Evolutionary conservation across 352 stramenopile species (phyloP).

Genomic region (Pelagophyceae sp.): DNA sequence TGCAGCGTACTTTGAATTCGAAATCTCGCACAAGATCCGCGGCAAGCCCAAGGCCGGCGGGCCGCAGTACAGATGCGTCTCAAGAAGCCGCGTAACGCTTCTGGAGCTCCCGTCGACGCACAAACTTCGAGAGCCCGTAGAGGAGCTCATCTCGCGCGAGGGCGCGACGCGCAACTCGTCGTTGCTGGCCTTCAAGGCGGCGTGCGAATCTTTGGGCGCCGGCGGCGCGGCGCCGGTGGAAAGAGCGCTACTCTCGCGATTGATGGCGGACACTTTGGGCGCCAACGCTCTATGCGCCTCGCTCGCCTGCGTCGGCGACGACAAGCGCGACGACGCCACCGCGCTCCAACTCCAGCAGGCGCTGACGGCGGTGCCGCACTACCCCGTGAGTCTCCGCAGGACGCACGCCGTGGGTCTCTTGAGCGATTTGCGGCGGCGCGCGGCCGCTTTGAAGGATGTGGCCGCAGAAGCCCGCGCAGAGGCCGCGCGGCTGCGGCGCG

Average conservation of each 20-base stretch:
- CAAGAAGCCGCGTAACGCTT: constrained; percentile 18
- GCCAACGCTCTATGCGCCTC: constrained; percentile 24
- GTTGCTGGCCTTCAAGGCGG: constrained; percentile 29
- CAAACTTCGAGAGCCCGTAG: constrained; percentile 24
- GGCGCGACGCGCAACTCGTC: constrained; percentile 27
- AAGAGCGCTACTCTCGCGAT: constrained; percentile 24
- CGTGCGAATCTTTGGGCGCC: constrained; percentile 20
- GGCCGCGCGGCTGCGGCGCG: neutral
- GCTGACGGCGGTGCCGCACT: neutral
- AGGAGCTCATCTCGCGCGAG: constrained; percentile 27
- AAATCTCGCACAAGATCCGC: neutral
- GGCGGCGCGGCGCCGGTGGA: constrained; percentile 21
- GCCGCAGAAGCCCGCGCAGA: neutral
- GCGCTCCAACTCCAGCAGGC: neutral
- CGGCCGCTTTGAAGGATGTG: constrained; percentile 19
- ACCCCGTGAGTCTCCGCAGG: constrained; percentile 25
- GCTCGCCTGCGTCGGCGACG: constrained; percentile 25
- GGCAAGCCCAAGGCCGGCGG: neutral
- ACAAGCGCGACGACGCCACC: neutral
- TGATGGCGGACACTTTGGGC: constrained; percentile 25
- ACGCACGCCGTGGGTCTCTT: constrained; percentile 24
- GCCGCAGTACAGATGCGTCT: neutral
- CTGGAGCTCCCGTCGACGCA: constrained; percentile 30
- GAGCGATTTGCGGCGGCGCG: constrained; percentile 30
- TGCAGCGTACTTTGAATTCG: constrained; percentile 25